A percentile compares a stretch with the other conserved stretches of the same genome.
phyloP scores from a whole-genome alignment of 257 asterid genomes.

The Gentiana macrophylla region DNA sequence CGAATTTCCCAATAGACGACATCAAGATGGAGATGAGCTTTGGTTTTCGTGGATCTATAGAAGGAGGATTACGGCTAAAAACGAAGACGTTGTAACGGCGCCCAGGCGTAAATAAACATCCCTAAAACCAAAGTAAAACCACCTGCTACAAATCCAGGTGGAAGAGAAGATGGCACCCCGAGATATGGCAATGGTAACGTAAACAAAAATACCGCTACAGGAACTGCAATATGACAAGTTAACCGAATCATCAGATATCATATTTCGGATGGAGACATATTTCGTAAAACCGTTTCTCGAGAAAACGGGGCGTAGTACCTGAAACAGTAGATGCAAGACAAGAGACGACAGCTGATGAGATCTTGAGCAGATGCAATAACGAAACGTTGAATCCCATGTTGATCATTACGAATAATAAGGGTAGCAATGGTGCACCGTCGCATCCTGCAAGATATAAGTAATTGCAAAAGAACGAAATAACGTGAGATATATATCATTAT shows the following conservation, averaged over 20 bases:
- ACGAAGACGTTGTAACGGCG: slow-evolving; percentile 30
- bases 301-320: slow-evolving; percentile 31
- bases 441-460: slow-evolving; percentile 38
- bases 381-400: slow-evolving; percentile 89
- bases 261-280: too few relatives aligned
- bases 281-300: too few relatives aligned
- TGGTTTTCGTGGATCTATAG: too few relatives aligned
- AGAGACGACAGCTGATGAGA: slow-evolving; percentile 93
- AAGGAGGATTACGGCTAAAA: too few relatives aligned
- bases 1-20: too few relatives aligned
- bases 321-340: slow-evolving; percentile 94
- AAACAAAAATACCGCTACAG: slow-evolving; percentile 72
- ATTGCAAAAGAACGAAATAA: too few relatives aligned
- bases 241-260: too few relatives aligned
- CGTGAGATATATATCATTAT: too few relatives aligned
- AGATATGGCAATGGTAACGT: slow-evolving; percentile 89
- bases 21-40: too few relatives aligned
- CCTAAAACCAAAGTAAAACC: slow-evolving; percentile 59
- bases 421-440: slow-evolving; percentile 84
- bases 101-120: slow-evolving; percentile 57
- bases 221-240: slow-evolving; percentile 31
- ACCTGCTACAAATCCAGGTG: slow-evolving; percentile 80
- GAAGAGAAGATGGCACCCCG: slow-evolving; percentile 75
- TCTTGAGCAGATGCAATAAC: slow-evolving; percentile 76
- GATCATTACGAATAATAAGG: slow-evolving; percentile 66